Evolutionary conservation across 2,329 filamentous ascomycete species (phyloP).

Genomic region (Fusarium pininemorale): DNA sequence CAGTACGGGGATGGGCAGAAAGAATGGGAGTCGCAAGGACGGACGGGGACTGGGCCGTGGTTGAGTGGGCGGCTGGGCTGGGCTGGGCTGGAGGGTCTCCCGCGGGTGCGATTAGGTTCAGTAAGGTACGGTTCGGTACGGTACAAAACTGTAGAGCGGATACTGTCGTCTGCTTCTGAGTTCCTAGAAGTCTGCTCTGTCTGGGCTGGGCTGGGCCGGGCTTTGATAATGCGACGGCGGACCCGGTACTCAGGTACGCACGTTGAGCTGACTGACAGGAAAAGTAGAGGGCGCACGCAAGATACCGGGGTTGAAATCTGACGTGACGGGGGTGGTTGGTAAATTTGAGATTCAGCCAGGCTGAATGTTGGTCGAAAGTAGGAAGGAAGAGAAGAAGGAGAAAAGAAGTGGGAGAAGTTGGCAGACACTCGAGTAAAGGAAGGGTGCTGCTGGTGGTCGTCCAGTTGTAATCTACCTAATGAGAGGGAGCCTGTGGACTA

Average conservation of each 20-base stretch:
- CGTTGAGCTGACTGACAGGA: constrained; percentile 5
- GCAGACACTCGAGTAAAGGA: constrained; percentile 21
- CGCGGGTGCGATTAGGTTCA: constrained; percentile 37
- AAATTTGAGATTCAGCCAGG: constrained; percentile 12
- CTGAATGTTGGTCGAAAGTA: not conserved
- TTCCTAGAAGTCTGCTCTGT: not conserved
- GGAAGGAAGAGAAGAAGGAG: constrained; percentile 13
- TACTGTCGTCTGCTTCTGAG: not conserved
- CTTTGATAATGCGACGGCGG: constrained; percentile 27
- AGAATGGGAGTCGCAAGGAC: constrained; percentile 29
- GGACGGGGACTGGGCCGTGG: constrained; percentile 13
- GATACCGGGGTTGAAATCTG: constrained; percentile 27
- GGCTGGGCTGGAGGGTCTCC: constrained; percentile 29
- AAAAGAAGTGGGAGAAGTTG: constrained; percentile 28
- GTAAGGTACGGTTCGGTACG: not conserved
- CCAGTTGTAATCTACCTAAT: constrained; percentile 25
- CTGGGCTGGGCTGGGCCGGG: constrained; percentile 3
- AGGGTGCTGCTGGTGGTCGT: constrained; percentile 14
- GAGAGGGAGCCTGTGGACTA: constrained; percentile 10
- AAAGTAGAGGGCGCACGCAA: constrained; percentile 20
- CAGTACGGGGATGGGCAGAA: constrained; percentile 26
- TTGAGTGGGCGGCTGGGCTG: constrained; percentile 34
- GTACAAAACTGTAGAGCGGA: not conserved
- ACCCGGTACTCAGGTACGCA: constrained; percentile 30
- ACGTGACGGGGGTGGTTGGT: constrained; percentile 27